Evolutionary conservation across 768 basidiomycete genomes (phyloP), one percentile per base, ranked within the genome.

Genomic region (Mycena galopus): DNA sequence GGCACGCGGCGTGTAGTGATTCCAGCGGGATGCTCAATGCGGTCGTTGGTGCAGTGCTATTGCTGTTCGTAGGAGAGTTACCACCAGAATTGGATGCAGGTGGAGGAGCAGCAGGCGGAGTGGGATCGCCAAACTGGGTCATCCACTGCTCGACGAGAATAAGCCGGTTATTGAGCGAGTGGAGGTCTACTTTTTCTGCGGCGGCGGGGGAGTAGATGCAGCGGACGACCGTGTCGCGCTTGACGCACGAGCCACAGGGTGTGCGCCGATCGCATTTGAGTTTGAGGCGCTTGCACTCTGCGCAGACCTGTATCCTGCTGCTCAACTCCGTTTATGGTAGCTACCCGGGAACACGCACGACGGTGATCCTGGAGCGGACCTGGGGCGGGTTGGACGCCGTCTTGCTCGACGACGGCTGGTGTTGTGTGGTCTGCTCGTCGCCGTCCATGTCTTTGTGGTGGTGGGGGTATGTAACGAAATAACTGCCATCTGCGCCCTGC

Each of bases 141-240:
- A 62, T 50, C 44, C 29, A 62, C 30, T 62, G 61, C 81, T 95
- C 94, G 73, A 95, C 87, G 68, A 89, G 87, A 32, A 92, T 89
- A 32, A 95, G 86, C 16, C 94, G 89, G 80, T 95, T 95, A 77
- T 95, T 93, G 47, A 96, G 86, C 1, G 93, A 93, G 77, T 95
- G 94, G 2, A 96, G 84, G 80, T 96, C 94, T 53, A 96, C 91
- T 88, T 95, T 96, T 83, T 96, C 94, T 21, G 93, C 91, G 0
- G 94, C 94, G 19, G 93, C 94, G 27, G 93, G 90, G 0, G 94
- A 93, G 79, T 95, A 95, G 7, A 92, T 86, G 76, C 94, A 95
- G 75, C 92, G 86, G 4, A 84, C 83, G 14, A 92, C 88, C 0
- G 93, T 94, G 77, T 94, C 92, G 72, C 94, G 91, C 78, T 95